Evolutionary conservation across 495 filamentous ascomycete genomes (phyloP), one percentile per base, ranked within the genome.

Genomic region (Hyphodiscus hymeniophilus): DNA sequence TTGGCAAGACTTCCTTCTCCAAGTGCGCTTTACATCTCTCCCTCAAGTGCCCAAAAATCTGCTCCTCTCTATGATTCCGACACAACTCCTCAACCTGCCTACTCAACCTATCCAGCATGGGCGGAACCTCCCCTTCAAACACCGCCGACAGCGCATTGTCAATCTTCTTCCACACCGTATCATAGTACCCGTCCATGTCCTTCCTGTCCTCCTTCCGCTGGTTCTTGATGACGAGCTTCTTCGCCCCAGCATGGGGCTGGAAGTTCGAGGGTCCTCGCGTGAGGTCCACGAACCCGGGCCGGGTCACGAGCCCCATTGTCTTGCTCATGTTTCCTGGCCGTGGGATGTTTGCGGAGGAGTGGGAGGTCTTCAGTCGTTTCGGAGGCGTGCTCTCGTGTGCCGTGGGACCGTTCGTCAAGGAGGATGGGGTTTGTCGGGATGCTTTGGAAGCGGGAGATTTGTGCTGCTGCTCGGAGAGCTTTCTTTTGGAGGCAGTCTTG

Each of bases 81-180:
- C 92, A 97, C 0, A 94, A 72, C 58, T 91, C 90, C 69, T 97
- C 91, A 0, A 89, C 85, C 0, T 85, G 88, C 24, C 85, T 77
- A 62, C 97, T 96, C 8, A 98, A 72, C 49, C 87, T 83, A 61
- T 97, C 92, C 35, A 94, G 65, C 50, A 76, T 71, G 1, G 68
- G 63, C 5, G 84, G 74, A 48, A 77, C 74, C 45, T 73, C 68
- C 28, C 75, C 69, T 10, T 68, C 59, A 58, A 95, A 94, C 12
- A 95, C 80, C 15, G 80, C 75, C 3, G 69, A 66, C 38, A 98
- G 68, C 2, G 87, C 88, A 28, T 68, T 68, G 49, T 87, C 78
- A 6, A 97, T 64, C 57, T 89, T 82, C 35, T 61, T 62, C 77
- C 81, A 87, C 2, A 77, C 80, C 45, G 74, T 75, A 24, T 81